Conservation (phyloP, 345 rosid species). For the Citropsis articulata region DNA sequence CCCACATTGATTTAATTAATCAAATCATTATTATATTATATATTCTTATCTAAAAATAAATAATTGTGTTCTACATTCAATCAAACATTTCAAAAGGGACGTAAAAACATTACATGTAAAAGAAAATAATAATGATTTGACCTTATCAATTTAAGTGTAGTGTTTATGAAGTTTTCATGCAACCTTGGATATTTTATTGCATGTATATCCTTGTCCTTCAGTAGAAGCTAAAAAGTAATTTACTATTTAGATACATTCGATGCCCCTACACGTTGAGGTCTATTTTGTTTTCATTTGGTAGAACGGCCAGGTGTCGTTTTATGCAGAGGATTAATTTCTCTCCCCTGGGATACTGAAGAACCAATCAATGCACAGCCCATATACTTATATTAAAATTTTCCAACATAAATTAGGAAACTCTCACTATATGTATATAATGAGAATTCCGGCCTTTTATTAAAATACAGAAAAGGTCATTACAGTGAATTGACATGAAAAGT, state of each 20-base stretch:
- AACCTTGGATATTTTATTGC: neutral
- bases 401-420: too few relatives aligned
- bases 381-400: too few relatives aligned
- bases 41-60: too few relatives aligned
- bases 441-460: too few relatives aligned
- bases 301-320: neutral
- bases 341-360: neutral
- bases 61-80: too few relatives aligned
- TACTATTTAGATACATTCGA: slow-evolving; percentile 7
- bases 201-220: neutral
- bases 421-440: too few relatives aligned
- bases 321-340: too few relatives aligned
- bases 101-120: neutral
- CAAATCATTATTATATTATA: too few relatives aligned
- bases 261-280: neutral
- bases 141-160: neutral
- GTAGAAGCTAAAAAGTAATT: neutral
- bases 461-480: neutral
- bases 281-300: neutral
- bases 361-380: neutral
- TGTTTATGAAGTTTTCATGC: neutral
- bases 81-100: neutral
- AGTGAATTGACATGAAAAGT: neutral
- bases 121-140: neutral
- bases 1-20: too few relatives aligned